Conservation (phyloP, 1,139 yeast species). For the Lodderomyces theae region DNA sequence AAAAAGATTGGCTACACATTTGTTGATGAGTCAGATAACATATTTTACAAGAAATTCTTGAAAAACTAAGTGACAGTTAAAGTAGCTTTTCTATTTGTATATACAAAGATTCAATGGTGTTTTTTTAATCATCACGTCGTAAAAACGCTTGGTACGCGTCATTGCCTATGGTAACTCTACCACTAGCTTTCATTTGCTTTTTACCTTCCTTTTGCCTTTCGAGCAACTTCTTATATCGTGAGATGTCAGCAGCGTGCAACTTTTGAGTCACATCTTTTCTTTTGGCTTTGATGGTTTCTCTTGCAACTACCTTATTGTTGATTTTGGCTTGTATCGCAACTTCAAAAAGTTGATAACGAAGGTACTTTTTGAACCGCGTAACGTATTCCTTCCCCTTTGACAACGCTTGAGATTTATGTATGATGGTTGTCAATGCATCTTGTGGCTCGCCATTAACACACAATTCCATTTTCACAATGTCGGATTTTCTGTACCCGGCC, state of each 20-base stretch:
- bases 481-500: conserved; percentile 77
- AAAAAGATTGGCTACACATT: conserved; percentile 71
- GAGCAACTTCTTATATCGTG: conserved; percentile 83
- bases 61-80: too few species aligned
- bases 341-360: conserved; percentile 82
- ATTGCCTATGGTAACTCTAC: conserved; percentile 73
- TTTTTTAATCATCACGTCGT: conserved; percentile 27
- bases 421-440: conserved; percentile 88
- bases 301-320: conserved; percentile 76
- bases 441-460: conserved; percentile 87
- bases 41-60: conserved; percentile 76
- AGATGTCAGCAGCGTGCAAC: conserved; percentile 89
- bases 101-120: neutral
- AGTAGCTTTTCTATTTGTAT: conserved; percentile 1
- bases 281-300: conserved; percentile 91
- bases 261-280: conserved; percentile 90
- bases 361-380: conserved; percentile 70
- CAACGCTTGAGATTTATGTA: conserved; percentile 79
- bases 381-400: conserved; percentile 79
- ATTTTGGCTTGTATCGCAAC: conserved; percentile 91
- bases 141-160: conserved; percentile 80
- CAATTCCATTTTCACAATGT: conserved; percentile 82
- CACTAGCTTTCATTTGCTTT: conserved; percentile 75
- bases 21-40: conserved; percentile 79
- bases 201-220: conserved; percentile 94